Conservation (phyloP, 2,329 filamentous ascomycete species). For the Leptographium radiaticola region DNA sequence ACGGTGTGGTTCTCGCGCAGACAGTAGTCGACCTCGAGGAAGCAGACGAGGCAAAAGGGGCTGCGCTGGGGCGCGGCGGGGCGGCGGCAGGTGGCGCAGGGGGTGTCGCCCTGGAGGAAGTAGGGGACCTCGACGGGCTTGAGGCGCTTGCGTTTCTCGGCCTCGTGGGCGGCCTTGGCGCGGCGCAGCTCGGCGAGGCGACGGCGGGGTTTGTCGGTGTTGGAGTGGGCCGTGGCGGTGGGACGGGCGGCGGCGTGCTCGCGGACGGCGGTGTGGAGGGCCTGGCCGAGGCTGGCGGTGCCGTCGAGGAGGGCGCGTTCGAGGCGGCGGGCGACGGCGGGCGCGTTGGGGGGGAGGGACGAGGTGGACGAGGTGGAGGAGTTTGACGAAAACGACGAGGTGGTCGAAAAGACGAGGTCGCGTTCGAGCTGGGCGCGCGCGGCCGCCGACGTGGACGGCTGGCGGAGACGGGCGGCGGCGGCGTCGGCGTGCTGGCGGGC, state of each 20-base stretch:
- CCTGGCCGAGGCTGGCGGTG: conserved; percentile 7
- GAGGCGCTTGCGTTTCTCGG: conserved; percentile 28
- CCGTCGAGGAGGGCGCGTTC: conserved; percentile 5
- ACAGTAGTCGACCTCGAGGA: conserved; percentile 11
- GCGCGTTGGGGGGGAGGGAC: too few species aligned
- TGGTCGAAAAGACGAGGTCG: conserved; percentile 7
- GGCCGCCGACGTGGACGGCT: not conserved
- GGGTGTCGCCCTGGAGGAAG: conserved; percentile 7
- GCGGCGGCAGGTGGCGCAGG: conserved; percentile 8
- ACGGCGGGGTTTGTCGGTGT: conserved; percentile 15
- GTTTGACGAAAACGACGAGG: not conserved
- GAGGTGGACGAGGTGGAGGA: too few species aligned
- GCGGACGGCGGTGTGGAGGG: conserved; percentile 6
- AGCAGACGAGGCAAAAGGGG: conserved; percentile 11
- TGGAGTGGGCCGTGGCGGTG: conserved; percentile 11
- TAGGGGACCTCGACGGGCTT: conserved; percentile 9
- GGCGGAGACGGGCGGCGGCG: not conserved
- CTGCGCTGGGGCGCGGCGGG: conserved; percentile 7
- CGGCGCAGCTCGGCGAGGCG: conserved; percentile 44
- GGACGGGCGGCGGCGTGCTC: not conserved
- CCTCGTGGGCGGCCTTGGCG: conserved; percentile 37
- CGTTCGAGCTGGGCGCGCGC: conserved; percentile 9
- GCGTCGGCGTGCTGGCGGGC: not conserved
- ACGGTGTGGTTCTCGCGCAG: conserved; percentile 10
- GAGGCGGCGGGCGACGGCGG: conserved; percentile 2